A percentile compares a stretch with the other conserved stretches of the same genome.
phyloP scores from a whole-genome alignment of 345 rosid genomes.

The Hypericum perforatum region DNA sequence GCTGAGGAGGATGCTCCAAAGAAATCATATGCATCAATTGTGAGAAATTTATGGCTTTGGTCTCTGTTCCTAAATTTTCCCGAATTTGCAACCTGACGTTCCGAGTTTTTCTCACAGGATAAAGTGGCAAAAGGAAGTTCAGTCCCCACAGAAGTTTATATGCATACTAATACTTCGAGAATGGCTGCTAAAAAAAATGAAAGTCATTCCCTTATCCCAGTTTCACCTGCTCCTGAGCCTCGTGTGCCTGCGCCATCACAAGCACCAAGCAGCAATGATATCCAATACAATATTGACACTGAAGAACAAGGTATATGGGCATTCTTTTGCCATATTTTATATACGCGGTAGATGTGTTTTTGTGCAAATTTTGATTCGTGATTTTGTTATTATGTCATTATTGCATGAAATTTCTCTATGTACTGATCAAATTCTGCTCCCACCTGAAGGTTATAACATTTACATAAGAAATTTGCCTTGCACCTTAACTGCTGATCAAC shows the following conservation, averaged over 20 bases:
- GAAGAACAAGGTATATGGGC: slow-evolving; percentile 42
- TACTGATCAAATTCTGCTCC: background rate
- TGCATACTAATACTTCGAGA: slow-evolving; percentile 25
- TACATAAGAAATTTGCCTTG: slow-evolving; percentile 61
- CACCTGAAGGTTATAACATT: slow-evolving; percentile 64
- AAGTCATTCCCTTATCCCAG: slow-evolving; percentile 20
- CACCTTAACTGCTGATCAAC: slow-evolving; percentile 54
- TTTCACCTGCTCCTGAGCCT: slow-evolving; percentile 28
- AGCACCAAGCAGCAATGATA: slow-evolving; percentile 19
- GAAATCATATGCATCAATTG: slow-evolving; percentile 65
- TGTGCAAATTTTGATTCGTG: too few species aligned
- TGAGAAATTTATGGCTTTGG: too few species aligned
- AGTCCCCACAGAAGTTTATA: slow-evolving; percentile 28
- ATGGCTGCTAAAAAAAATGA: slow-evolving; percentile 25
- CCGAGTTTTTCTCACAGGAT: slow-evolving; percentile 30
- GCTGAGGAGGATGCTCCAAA: too few species aligned
- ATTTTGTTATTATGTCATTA: background rate
- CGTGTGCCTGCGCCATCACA: too few species aligned
- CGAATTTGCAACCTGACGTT: too few species aligned
- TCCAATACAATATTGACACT: slow-evolving; percentile 33
- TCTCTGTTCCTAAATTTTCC: too few species aligned
- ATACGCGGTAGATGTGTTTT: background rate
- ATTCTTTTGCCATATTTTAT: slow-evolving; percentile 2
- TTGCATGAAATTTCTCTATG: slow-evolving; percentile 7
- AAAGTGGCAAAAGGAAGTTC: slow-evolving; percentile 35